Conservation (phyloP, 371 early-diverging fungal genomes). For the Mortierella sp. region DNA sequence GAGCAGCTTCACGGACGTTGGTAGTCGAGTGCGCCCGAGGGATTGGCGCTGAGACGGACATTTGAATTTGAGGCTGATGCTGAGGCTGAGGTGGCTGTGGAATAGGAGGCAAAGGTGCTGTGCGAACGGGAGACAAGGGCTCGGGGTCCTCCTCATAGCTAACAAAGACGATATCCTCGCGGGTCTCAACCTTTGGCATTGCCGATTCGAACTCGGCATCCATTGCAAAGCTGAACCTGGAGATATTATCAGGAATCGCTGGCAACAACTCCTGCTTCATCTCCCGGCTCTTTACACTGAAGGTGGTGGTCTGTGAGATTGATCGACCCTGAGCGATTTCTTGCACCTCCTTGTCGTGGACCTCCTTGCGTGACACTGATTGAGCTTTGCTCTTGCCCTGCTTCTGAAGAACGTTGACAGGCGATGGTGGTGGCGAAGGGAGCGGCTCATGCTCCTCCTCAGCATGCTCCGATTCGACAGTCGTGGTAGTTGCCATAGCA, state of each 20-base stretch:
- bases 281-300: neutral
- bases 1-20: neutral
- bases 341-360: neutral
- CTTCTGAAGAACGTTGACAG: conserved; percentile 8
- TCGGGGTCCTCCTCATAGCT: conserved; percentile 12
- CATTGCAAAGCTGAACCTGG: conserved; percentile 20
- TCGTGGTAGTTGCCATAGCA: neutral
- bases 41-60: neutral
- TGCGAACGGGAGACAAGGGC: neutral
- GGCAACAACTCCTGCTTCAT: neutral
- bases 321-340: neutral
- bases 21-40: neutral
- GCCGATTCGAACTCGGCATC: neutral
- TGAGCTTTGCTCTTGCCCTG: neutral
- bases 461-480: neutral
- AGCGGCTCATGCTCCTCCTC: conserved; percentile 11
- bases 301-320: neutral
- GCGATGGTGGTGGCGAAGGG: conserved; percentile 46
- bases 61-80: neutral
- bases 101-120: neutral
- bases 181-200: conserved; percentile 3
- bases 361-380: neutral
- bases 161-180: conserved; percentile 23
- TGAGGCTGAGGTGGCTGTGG: neutral
- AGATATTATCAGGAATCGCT: conserved; percentile 15